A percentile compares a stretch with the other conserved stretches of the same genome.
Evolutionary conservation across 2,329 filamentous ascomycete genomes (phyloP).

Genomic region (Remersonia thermophila): DNA sequence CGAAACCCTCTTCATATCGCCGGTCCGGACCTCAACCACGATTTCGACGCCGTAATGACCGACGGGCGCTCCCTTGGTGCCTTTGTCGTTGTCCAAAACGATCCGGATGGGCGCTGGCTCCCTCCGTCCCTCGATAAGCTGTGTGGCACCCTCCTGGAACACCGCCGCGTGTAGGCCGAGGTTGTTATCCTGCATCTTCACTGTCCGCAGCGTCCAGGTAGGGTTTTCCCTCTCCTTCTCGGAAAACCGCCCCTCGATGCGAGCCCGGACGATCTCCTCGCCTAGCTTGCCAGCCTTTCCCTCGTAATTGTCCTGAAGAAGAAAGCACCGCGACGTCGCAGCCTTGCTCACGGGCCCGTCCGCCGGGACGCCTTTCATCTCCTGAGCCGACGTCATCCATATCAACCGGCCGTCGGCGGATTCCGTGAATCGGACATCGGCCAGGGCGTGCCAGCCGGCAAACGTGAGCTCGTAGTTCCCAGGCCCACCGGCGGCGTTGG

Average conservation of each 20-base stretch:
- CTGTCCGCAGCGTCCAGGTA: slow-evolving; percentile 67
- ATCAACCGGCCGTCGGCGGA: slow-evolving; percentile 50
- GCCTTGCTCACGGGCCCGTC: slow-evolving; percentile 36
- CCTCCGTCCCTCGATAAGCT: slow-evolving; percentile 50
- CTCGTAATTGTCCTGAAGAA: slow-evolving; percentile 65
- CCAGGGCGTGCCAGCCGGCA: slow-evolving; percentile 56
- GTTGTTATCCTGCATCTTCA: slow-evolving; percentile 48
- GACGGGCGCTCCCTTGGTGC: slow-evolving; percentile 52
- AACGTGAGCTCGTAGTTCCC: slow-evolving; percentile 62
- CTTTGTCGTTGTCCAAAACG: slow-evolving; percentile 57
- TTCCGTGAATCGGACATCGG: slow-evolving; percentile 62
- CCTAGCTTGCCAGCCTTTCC: slow-evolving; percentile 62
- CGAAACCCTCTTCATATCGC: slow-evolving; percentile 37
- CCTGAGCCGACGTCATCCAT: slow-evolving; percentile 54
- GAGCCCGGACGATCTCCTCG: slow-evolving; percentile 78
- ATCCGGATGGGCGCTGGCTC: slow-evolving; percentile 59
- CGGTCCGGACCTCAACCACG: slow-evolving; percentile 47
- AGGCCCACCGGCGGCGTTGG: slow-evolving; percentile 47
- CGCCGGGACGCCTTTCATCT: slow-evolving; percentile 44
- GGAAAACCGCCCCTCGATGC: slow-evolving; percentile 72
- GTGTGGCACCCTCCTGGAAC: slow-evolving; percentile 55
- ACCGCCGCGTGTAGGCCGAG: slow-evolving; percentile 53
- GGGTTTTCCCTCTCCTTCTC: slow-evolving; percentile 72
- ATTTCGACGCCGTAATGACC: slow-evolving; percentile 61
- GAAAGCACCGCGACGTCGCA: slow-evolving; percentile 53